Percentiles rank a stretch among this genome's conserved stretches.
phyloP scores from a whole-genome alignment of 225 moss, liverwort and hornwort species.

The Marchantia polymorpha region DNA sequence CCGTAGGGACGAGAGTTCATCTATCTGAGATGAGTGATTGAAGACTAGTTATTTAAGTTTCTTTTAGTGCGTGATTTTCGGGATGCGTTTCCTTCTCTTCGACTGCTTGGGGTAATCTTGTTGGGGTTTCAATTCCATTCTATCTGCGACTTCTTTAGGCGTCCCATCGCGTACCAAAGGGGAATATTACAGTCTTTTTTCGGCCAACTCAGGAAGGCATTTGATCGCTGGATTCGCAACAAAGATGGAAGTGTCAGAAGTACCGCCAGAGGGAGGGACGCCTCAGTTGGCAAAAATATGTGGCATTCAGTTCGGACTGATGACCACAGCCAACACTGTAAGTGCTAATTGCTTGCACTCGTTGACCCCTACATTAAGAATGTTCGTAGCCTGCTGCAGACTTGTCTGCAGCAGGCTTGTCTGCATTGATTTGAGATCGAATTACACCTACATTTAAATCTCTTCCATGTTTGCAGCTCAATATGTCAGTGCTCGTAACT shows the following conservation, averaged over 20 bases:
- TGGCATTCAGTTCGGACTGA: slow-evolving; percentile 42
- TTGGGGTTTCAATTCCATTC: too few relatives aligned
- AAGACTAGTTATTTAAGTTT: too few relatives aligned
- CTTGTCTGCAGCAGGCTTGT: not conserved
- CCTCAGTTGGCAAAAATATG: slow-evolving; percentile 29
- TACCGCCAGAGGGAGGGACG: not conserved
- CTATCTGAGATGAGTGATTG: too few relatives aligned
- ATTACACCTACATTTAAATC: not conserved
- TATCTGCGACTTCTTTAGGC: too few relatives aligned
- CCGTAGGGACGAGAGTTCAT: too few relatives aligned
- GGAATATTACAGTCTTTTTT: too few relatives aligned
- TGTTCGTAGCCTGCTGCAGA: not conserved
- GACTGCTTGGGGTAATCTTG: too few relatives aligned
- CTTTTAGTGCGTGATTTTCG: too few relatives aligned
- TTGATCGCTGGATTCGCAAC: too few relatives aligned
- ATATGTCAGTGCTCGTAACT: slow-evolving; percentile 18
- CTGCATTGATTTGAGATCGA: not conserved
- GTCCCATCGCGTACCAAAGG: too few relatives aligned
- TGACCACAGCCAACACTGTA: slow-evolving; percentile 36
- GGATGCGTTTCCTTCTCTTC: too few relatives aligned
- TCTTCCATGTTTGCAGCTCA: slow-evolving; percentile 3
- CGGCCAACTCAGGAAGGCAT: too few relatives aligned
- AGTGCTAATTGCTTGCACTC: not conserved
- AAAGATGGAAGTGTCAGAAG: slow-evolving; percentile 13
- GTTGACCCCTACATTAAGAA: not conserved